A percentile compares a stretch with the other conserved stretches of the same genome.
These are phyloP conservation scores for Daedaleopsis nitida DNA, from an alignment of 768 basidiomycete genomes.

Conservation along the genomic window DNA sequence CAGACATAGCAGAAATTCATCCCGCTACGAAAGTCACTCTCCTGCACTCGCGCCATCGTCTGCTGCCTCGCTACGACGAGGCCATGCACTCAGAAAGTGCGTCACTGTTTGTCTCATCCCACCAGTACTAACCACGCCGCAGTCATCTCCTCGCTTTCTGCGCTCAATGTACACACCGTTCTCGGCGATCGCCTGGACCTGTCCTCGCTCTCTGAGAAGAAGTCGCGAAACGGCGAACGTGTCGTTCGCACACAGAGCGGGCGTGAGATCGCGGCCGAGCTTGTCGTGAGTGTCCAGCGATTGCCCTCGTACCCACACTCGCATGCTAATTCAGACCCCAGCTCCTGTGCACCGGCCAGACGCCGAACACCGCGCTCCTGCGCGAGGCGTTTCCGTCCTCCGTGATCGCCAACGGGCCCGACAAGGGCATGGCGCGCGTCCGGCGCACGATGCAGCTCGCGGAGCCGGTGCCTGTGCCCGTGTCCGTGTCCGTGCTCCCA, in stretches of 20 bases:
- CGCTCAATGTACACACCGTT: conserved; percentile 44
- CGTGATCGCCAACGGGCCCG: conserved; percentile 36
- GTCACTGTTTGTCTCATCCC: conserved; percentile 10
- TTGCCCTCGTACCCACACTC: neutral
- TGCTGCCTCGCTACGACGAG: conserved; percentile 55
- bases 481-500: neutral
- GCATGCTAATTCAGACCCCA: conserved; percentile 20
- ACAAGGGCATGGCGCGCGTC: conserved; percentile 46
- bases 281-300: conserved; percentile 43
- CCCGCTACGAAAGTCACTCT: conserved; percentile 57
- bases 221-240: conserved; percentile 14
- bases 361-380: conserved; percentile 55
- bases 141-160: conserved; percentile 29
- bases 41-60: conserved; percentile 56
- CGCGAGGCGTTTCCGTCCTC: conserved; percentile 22
- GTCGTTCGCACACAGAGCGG: conserved; percentile 52
- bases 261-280: conserved; percentile 51
- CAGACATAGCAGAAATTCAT: conserved; percentile 59
- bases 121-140: neutral
- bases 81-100: conserved; percentile 54
- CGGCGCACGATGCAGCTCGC: conserved; percentile 54
- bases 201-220: conserved; percentile 27
- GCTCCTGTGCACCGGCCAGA: conserved; percentile 65
- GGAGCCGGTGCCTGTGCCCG: conserved; percentile 23
- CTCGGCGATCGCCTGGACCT: conserved; percentile 58